These are phyloP conservation scores for Colletotrichum camelliae DNA, from an alignment of 2,329 filamentous ascomycete species.

Conservation along the genomic window DNA sequence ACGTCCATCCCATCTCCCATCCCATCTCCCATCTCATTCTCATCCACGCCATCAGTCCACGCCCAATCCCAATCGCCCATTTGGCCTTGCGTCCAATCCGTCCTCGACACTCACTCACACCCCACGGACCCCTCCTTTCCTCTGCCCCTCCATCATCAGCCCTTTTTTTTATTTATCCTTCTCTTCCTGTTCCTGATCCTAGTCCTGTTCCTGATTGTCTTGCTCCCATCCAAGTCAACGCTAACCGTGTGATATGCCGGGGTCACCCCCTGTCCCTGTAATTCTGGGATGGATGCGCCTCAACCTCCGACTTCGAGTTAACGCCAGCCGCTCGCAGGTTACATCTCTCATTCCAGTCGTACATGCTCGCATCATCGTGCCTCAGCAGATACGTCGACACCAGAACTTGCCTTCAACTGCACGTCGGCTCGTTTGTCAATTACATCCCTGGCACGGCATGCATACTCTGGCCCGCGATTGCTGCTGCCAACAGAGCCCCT, in stretches of 20 bases:
- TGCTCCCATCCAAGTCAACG: conserved; percentile 11
- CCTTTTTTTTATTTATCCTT: not conserved
- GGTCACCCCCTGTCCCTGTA: conserved; percentile 13
- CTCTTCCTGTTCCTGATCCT: conserved; percentile 8
- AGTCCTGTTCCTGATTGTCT: conserved; percentile 13
- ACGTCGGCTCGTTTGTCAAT: not conserved
- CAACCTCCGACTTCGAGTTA: conserved; percentile 20
- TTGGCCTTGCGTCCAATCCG: not conserved
- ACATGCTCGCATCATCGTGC: not conserved
- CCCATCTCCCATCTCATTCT: not conserved
- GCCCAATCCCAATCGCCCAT: not conserved
- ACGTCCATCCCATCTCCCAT: not conserved
- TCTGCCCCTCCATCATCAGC: not conserved
- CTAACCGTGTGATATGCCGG: conserved; percentile 12
- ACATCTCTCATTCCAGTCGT: not conserved
- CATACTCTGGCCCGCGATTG: not conserved
- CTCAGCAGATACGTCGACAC: not conserved
- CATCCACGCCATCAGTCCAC: not conserved
- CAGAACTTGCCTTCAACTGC: not conserved
- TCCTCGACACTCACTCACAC: not conserved
- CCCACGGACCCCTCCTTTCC: not conserved
- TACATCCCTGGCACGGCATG: not conserved
- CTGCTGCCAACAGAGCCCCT: not conserved
- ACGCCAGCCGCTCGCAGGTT: not conserved
- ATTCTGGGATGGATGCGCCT: conserved; percentile 24